Conservation (phyloP, 352 stramenopile species). For the Pythium utonaiense region DNA sequence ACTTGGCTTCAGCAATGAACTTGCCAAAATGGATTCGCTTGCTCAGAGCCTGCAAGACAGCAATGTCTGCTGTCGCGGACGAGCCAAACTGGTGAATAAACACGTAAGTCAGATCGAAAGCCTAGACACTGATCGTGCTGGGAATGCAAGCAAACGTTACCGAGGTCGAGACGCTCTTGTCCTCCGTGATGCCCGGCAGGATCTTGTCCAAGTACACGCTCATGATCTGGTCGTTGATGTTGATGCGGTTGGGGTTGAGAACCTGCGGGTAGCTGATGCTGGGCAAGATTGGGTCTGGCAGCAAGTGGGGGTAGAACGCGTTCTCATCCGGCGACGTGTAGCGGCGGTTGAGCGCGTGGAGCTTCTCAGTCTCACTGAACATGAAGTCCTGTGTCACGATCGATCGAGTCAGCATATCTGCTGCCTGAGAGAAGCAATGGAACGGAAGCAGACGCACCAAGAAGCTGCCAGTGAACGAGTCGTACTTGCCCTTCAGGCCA, state of each 20-base stretch:
- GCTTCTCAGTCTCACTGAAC: slow-evolving; percentile 95
- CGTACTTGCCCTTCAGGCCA: slow-evolving; percentile 83
- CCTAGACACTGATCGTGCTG: background rate
- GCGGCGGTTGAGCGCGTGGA: slow-evolving; percentile 92
- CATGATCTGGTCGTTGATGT: slow-evolving; percentile 98
- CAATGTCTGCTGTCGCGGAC: slow-evolving; percentile 86
- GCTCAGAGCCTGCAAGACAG: slow-evolving; percentile 93
- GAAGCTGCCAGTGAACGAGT: slow-evolving; percentile 79
- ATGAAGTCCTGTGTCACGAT: slow-evolving; percentile 91
- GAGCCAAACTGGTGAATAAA: slow-evolving; percentile 60
- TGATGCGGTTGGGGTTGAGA: slow-evolving; percentile 93
- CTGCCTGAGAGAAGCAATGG: background rate
- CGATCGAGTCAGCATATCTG: background rate
- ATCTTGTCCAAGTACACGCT: slow-evolving; percentile 96
- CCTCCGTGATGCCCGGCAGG: slow-evolving; percentile 86
- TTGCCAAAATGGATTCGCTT: slow-evolving; percentile 98
- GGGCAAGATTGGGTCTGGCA: slow-evolving; percentile 91
- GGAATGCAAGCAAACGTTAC: slow-evolving; percentile 17
- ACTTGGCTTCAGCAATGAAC: slow-evolving; percentile 98
- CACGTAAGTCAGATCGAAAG: background rate
- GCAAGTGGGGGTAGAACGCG: slow-evolving; percentile 93
- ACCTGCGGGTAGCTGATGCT: slow-evolving; percentile 92
- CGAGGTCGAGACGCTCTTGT: slow-evolving; percentile 86
- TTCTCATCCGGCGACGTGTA: slow-evolving; percentile 99
- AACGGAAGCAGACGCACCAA: slow-evolving; percentile 29